Evolutionary conservation across 768 basidiomycete genomes (phyloP).

Genomic region (Suillus brevipes): DNA sequence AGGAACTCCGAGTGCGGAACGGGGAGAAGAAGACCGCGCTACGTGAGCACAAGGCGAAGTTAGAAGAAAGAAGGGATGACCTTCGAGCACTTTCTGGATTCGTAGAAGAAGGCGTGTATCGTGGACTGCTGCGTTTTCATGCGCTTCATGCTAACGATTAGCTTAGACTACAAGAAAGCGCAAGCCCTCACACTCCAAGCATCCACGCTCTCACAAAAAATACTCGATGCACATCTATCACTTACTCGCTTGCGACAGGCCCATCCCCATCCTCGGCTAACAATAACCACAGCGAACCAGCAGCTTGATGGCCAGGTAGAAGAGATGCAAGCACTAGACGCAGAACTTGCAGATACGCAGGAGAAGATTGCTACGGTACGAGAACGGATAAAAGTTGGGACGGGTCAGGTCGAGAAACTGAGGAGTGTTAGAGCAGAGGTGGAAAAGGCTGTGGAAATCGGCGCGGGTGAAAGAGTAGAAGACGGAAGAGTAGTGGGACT

Average conservation of each 20-base stretch:
- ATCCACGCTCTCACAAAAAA: constrained; percentile 65
- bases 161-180: constrained; percentile 59
- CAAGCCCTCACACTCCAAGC: constrained; percentile 55
- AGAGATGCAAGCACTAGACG: constrained; percentile 76
- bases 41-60: constrained; percentile 60
- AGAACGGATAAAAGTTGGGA: constrained; percentile 58
- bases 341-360: constrained; percentile 57
- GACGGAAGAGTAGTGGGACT: constrained; percentile 63
- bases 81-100: constrained; percentile 62
- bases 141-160: not conserved
- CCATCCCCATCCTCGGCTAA: constrained; percentile 78
- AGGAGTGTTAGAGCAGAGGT: constrained; percentile 64
- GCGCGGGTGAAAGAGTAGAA: constrained; percentile 54
- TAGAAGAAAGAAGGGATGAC: constrained; percentile 63
- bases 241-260: constrained; percentile 79
- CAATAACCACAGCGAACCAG: constrained; percentile 70
- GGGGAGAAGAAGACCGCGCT: constrained; percentile 70
- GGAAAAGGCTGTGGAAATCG: constrained; percentile 60
- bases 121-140: constrained; percentile 1
- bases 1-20: constrained; percentile 57
- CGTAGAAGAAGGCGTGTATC: constrained; percentile 63
- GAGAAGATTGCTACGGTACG: constrained; percentile 53
- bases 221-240: constrained; percentile 79
- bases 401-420: constrained; percentile 56
- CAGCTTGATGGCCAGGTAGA: constrained; percentile 74